Evolutionary conservation across 306 rosid species (phyloP).

Genomic region (Malus sylvestris): DNA sequence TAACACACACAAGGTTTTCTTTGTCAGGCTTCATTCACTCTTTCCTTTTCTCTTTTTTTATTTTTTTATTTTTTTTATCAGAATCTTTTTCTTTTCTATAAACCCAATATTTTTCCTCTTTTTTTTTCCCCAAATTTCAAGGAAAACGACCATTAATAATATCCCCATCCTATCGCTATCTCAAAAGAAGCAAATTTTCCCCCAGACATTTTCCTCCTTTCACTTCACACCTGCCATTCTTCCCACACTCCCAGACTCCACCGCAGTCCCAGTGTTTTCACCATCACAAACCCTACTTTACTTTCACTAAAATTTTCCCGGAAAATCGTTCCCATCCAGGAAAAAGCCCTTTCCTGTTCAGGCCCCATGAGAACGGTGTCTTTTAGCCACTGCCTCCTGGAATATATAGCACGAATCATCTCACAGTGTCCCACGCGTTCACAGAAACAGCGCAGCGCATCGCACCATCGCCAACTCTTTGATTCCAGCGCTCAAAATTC

Average conservation of each 20-base stretch:
- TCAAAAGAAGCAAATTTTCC: conserved; percentile 6
- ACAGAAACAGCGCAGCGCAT: background rate
- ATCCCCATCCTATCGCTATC: background rate
- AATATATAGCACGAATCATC: background rate
- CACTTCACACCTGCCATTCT: background rate
- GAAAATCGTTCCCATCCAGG: background rate
- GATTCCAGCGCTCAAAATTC: conserved; percentile 30
- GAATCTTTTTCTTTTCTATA: background rate
- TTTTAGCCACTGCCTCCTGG: conserved; percentile 3
- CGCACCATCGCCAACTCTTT: conserved; percentile 5
- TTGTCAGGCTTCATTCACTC: conserved; percentile 22
- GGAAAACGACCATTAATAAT: background rate
- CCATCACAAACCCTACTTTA: background rate
- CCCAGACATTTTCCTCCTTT: background rate
- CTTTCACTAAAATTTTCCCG: background rate
- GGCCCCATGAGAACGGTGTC: conserved; percentile 24
- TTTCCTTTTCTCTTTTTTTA: background rate
- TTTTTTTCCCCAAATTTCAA: conserved; percentile 36
- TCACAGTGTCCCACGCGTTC: conserved; percentile 19
- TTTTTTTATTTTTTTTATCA: background rate
- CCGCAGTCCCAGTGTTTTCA: background rate
- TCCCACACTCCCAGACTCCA: background rate
- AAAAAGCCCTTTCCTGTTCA: background rate
- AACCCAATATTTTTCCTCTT: conserved; percentile 5
- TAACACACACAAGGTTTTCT: conserved; percentile 13